Evolutionary conservation across 1,139 yeast genomes (phyloP).

Genomic region (Debaryomyces nepalensis): DNA sequence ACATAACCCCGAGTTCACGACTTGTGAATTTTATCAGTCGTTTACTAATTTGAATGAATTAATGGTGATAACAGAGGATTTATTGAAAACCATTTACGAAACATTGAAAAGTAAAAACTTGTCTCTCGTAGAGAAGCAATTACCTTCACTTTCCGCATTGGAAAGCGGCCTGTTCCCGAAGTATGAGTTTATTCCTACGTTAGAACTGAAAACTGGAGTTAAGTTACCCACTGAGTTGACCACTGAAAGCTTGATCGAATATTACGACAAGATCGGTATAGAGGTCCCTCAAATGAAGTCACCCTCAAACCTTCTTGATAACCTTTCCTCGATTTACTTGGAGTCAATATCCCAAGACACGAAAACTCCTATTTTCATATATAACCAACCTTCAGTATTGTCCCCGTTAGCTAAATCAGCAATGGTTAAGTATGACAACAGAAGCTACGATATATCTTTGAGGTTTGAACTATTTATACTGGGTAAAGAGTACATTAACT

Average conservation of each 20-base stretch:
- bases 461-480: constrained; percentile 84
- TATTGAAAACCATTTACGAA: constrained; percentile 48
- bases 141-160: constrained; percentile 24
- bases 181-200: constrained; percentile 64
- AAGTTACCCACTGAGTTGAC: constrained; percentile 45
- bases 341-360: constrained; percentile 59
- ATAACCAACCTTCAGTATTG: constrained; percentile 81
- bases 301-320: constrained; percentile 66
- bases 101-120: constrained; percentile 22
- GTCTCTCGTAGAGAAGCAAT: constrained; percentile 18
- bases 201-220: constrained; percentile 51
- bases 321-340: constrained; percentile 60
- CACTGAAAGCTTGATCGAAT: constrained; percentile 41
- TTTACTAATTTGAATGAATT: constrained; percentile 72
- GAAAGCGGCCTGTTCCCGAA: constrained; percentile 29
- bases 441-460: constrained; percentile 54
- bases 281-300: constrained; percentile 50
- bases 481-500: constrained; percentile 85
- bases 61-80: constrained; percentile 63
- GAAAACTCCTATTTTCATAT: constrained; percentile 68
- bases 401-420: constrained; percentile 87
- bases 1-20: constrained; percentile 94
- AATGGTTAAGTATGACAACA: constrained; percentile 24
- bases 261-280: constrained; percentile 35
- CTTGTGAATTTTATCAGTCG: constrained; percentile 91